Evolutionary conservation across 331 rosid species (phyloP).

Genomic region (Phaseolus coccineus): DNA sequence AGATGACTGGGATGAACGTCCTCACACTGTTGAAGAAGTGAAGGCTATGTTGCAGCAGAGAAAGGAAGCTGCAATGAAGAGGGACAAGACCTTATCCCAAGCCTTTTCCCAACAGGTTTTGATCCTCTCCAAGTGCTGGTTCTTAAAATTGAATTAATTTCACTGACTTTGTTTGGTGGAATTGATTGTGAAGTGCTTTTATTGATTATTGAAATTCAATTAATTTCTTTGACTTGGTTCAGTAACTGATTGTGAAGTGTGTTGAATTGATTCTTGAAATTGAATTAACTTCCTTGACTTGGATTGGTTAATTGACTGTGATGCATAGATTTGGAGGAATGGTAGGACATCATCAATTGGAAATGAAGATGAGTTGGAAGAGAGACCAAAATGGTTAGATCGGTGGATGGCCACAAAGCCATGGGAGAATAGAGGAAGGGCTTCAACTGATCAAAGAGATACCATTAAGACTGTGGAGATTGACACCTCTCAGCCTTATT

Average conservation of each 20-base stretch:
- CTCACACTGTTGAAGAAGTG: slow-evolving; percentile 90
- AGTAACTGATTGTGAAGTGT: slow-evolving; percentile 19
- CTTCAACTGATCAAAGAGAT: slow-evolving; percentile 90
- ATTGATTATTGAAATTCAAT: neutral
- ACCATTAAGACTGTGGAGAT: slow-evolving; percentile 82
- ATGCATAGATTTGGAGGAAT: slow-evolving; percentile 65
- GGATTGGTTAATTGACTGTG: slow-evolving; percentile 24
- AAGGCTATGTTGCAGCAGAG: slow-evolving; percentile 91
- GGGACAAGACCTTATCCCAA: slow-evolving; percentile 77
- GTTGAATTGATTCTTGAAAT: neutral
- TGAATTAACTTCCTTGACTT: slow-evolving; percentile 32
- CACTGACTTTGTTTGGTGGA: slow-evolving; percentile 30
- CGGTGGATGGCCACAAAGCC: slow-evolving; percentile 90
- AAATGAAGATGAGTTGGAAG: slow-evolving; percentile 80
- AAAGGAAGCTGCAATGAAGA: slow-evolving; percentile 80
- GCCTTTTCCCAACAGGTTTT: slow-evolving; percentile 92
- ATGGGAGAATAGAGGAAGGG: slow-evolving; percentile 84
- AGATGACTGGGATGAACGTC: slow-evolving; percentile 92
- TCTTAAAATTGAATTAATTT: slow-evolving; percentile 10
- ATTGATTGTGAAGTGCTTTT: slow-evolving; percentile 4
- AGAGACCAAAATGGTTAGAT: slow-evolving; percentile 79
- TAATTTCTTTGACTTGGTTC: slow-evolving; percentile 30
- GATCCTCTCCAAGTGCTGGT: neutral
- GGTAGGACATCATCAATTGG: slow-evolving; percentile 82
- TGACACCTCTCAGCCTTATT: slow-evolving; percentile 87